Evolutionary conservation across 116 monocot genomes (phyloP), one percentile per base, ranked within the genome.

Genomic region (Thalassia testudinum): DNA sequence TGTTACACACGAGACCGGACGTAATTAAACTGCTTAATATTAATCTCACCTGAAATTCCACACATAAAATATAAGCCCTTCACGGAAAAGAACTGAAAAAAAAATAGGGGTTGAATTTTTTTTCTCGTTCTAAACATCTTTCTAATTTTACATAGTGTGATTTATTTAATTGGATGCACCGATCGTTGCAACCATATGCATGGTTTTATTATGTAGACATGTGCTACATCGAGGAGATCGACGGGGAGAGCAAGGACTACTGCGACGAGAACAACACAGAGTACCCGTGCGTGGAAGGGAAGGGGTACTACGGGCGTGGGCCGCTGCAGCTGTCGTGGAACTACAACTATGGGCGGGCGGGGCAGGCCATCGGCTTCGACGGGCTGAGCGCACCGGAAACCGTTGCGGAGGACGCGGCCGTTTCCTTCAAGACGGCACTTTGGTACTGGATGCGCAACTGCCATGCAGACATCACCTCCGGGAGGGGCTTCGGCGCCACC

Each of bases 1-100:
- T 26, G 87, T 53, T 43, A 79, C 78, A 1, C 82, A 76, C 19
- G 88, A 88, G 65, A 87, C 82, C 8, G 79, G 79, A 24, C 56
- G 87, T 87, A 68, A 71, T n/a, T n/a, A n/a, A n/a, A n/a, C n/a
- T n/a, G n/a, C n/a, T n/a, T n/a, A n/a, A n/a, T n/a, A n/a, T n/a
- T n/a, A n/a, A n/a, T n/a, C n/a, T n/a, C n/a, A n/a, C n/a, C n/a
- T n/a, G n/a, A n/a, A n/a, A n/a, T n/a, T n/a, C n/a, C n/a, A n/a
- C n/a, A n/a, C n/a, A n/a, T n/a, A n/a, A n/a, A n/a, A n/a, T n/a
- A n/a, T n/a, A n/a, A n/a, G n/a, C n/a, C n/a, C n/a, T n/a, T n/a
- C n/a, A n/a, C n/a, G n/a, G n/a, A n/a, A n/a, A n/a, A n/a, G n/a
- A n/a, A n/a, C n/a, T n/a, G n/a, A n/a, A n/a, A n/a, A n/a, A n/a